Percentiles rank a stretch among this genome's conserved stretches.
Evolutionary conservation across 2,329 filamentous ascomycete species (phyloP).

Genomic region (Diaporthe citriasiana): DNA sequence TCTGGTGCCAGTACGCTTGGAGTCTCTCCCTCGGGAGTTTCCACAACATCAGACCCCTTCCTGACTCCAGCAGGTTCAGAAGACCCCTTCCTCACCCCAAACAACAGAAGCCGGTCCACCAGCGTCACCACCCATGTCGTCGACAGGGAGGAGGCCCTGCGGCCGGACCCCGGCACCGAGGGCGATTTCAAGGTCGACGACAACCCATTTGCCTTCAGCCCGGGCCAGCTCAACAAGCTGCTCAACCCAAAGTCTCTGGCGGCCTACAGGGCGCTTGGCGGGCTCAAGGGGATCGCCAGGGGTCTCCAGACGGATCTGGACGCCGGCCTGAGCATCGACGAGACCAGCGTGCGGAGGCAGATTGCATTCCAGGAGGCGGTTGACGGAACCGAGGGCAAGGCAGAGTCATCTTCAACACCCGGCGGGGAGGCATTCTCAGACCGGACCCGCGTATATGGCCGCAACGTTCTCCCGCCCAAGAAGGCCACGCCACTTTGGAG

Average conservation of each 20-base stretch:
- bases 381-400: slow-evolving; percentile 15
- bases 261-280: slow-evolving; percentile 81
- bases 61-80: slow-evolving; percentile 38
- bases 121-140: slow-evolving; percentile 31
- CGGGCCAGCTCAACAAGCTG: slow-evolving; percentile 81
- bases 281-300: slow-evolving; percentile 79
- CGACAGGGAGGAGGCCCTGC: slow-evolving; percentile 66
- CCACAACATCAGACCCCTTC: slow-evolving; percentile 40
- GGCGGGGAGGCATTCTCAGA: slow-evolving; percentile 57
- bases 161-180: slow-evolving; percentile 78
- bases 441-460: slow-evolving; percentile 70
- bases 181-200: slow-evolving; percentile 75
- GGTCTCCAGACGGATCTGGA: slow-evolving; percentile 75
- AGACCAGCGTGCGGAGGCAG: slow-evolving; percentile 55
- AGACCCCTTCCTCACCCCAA: slow-evolving; percentile 37
- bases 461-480: slow-evolving; percentile 72
- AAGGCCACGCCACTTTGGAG: slow-evolving; percentile 70
- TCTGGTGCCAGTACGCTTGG: slow-evolving; percentile 37
- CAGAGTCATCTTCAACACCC: slow-evolving; percentile 41
- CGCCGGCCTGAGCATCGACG: slow-evolving; percentile 78
- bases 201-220: slow-evolving; percentile 79
- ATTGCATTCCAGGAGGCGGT: slow-evolving; percentile 51
- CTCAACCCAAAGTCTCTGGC: slow-evolving; percentile 82
- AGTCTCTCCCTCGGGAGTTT: slow-evolving; percentile 36
- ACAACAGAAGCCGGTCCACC: slow-evolving; percentile 33